Conservation (phyloP, 768 basidiomycete species). For the Naematelia aurantialba region DNA sequence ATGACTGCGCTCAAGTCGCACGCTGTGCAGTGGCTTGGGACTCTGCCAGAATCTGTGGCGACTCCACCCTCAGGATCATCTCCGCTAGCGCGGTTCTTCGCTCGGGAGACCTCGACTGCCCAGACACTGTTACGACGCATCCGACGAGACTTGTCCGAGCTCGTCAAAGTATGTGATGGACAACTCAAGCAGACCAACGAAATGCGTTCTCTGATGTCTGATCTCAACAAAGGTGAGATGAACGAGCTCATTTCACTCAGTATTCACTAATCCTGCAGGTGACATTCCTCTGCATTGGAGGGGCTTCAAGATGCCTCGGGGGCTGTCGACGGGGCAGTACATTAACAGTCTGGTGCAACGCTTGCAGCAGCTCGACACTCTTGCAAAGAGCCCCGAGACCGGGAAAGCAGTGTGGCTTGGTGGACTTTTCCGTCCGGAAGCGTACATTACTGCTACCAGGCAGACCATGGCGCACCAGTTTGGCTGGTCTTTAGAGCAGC, state of each 20-base stretch:
- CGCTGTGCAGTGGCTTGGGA: slow-evolving; percentile 75
- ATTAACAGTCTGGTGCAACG: slow-evolving; percentile 76
- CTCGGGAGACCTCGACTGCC: slow-evolving; percentile 78
- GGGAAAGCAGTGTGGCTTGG: slow-evolving; percentile 70
- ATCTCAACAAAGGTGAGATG: slow-evolving; percentile 76
- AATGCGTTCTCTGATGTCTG: slow-evolving; percentile 82
- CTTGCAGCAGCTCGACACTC: slow-evolving; percentile 72
- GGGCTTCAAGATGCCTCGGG: slow-evolving; percentile 78
- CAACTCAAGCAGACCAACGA: slow-evolving; percentile 94
- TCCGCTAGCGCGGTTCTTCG: slow-evolving; percentile 83
- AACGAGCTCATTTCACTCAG: background rate
- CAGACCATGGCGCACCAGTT: slow-evolving; percentile 92
- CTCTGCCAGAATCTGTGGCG: slow-evolving; percentile 70
- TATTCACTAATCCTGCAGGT: slow-evolving; percentile 55
- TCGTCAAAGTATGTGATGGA: slow-evolving; percentile 79
- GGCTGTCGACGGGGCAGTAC: slow-evolving; percentile 79
- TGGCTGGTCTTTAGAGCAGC: slow-evolving; percentile 86
- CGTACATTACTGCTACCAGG: slow-evolving; percentile 90
- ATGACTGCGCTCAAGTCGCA: slow-evolving; percentile 81
- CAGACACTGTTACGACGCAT: slow-evolving; percentile 73
- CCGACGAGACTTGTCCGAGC: slow-evolving; percentile 71
- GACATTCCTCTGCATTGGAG: slow-evolving; percentile 85
- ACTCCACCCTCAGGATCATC: slow-evolving; percentile 57
- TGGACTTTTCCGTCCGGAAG: slow-evolving; percentile 92
- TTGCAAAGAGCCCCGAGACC: slow-evolving; percentile 53